Evolutionary conservation across 345 rosid genomes (phyloP), one percentile per base, ranked within the genome.

Genomic region (Carallia pectinifolia): DNA sequence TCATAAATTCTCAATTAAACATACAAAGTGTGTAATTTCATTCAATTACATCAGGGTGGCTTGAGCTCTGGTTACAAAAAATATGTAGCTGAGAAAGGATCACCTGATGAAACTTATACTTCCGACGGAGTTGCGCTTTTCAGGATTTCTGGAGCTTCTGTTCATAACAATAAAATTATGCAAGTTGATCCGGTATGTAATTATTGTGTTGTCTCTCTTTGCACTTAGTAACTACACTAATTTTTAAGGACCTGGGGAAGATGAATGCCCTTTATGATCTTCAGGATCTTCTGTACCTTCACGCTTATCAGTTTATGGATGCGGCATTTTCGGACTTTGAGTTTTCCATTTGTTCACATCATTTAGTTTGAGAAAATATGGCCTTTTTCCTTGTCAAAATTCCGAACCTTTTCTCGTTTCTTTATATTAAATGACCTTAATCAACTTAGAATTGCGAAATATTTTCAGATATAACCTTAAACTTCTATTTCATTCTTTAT

Each of bases 11-110:
- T 55, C 53, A 60, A 27, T 77, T 60, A 52, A 71, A 31, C 54
- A 39, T 7, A 44, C 47, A 61, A 61, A 44, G 58, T 64, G 53
- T 73, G 58, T 56, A 39, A 40, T 72, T 15, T 63, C 53, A 71
- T 75, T 64, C 68, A 60, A 72, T 83, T 69, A 50, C 53, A 33
- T 29, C 77, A 96, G 99, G 99, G 99, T 67, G 99, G 99, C 72
- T 80, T 89, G 79, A 88, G 97, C 87, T 83, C 93, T 69, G 91
- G 98, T 64, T 96, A 88, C 88, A 92, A 92, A 79, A 88, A 82
- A 18, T 72, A 64, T 16, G 38, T 90, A 74, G 82, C 83, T 62
- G 97, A 90, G 64, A 87, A 83, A 81, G 90, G 82, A 71, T 77
- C 79, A 71, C 29, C 79, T 0, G 98, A 88, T 75, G 97, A 88